phyloP scores from a whole-genome alignment of 2,329 filamentous ascomycete genomes.

The Pseudocercospora eumusae region DNA sequence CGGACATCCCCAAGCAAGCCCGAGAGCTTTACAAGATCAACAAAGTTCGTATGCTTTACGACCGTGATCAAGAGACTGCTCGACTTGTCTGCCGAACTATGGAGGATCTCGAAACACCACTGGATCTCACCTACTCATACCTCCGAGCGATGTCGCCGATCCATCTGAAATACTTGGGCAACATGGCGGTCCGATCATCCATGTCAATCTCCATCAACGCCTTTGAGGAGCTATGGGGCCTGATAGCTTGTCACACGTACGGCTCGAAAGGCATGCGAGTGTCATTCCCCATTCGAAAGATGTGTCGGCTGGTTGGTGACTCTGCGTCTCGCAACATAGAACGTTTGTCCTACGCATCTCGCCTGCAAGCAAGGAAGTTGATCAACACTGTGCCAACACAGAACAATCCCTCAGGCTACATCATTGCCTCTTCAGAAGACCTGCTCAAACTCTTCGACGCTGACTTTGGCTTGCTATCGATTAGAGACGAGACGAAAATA shows the following conservation, averaged over 20 bases:
- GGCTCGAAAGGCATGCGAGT: constrained; percentile 80
- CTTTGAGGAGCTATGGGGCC: constrained; percentile 81
- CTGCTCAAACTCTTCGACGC: constrained; percentile 81
- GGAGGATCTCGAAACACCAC: constrained; percentile 70
- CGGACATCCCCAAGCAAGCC: constrained; percentile 81
- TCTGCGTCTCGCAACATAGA: constrained; percentile 86
- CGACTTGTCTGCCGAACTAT: constrained; percentile 76
- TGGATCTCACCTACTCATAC: constrained; percentile 84
- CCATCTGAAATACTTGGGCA: constrained; percentile 79
- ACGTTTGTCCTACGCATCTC: constrained; percentile 78
- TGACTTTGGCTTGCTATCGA: constrained; percentile 82
- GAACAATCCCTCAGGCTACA: constrained; percentile 83
- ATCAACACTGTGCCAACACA: constrained; percentile 83
- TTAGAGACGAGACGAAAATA: constrained; percentile 85
- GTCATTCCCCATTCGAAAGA: constrained; percentile 85
- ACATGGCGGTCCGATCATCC: constrained; percentile 90
- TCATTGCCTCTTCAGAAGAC: constrained; percentile 85
- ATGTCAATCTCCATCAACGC: constrained; percentile 94
- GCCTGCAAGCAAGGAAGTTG: constrained; percentile 80
- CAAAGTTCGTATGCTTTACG: constrained; percentile 83
- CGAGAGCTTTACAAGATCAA: constrained; percentile 89
- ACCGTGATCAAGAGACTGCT: constrained; percentile 76
- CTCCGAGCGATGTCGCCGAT: constrained; percentile 89
- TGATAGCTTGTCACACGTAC: constrained; percentile 85
- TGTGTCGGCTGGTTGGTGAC: constrained; percentile 85